phyloP scores from a whole-genome alignment of 139 green algal genomes.

The Gonium pectorale region DNA sequence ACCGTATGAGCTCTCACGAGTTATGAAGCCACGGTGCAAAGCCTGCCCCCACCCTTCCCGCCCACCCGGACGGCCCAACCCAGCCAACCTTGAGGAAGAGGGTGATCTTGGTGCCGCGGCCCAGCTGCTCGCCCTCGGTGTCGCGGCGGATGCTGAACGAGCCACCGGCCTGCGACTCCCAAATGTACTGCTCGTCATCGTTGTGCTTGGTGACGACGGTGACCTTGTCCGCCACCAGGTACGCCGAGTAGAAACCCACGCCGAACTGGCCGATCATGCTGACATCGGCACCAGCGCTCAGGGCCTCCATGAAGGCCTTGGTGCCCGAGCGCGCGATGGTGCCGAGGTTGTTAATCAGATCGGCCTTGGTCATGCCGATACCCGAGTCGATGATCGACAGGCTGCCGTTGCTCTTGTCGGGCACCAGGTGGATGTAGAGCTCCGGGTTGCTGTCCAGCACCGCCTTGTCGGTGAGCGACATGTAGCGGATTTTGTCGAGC shows the following conservation, averaged over 20 bases:
- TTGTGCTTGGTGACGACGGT: conserved; percentile 98
- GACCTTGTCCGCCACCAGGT: conserved; percentile 96
- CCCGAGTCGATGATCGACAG: conserved; percentile 96
- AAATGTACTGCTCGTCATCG: conserved; percentile 99
- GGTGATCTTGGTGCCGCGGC: conserved; percentile 96
- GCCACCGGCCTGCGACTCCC: conserved; percentile 98
- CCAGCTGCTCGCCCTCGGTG: conserved; percentile 85
- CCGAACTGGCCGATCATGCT: conserved; percentile 99
- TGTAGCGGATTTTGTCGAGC: conserved; percentile 98
- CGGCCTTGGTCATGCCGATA: conserved; percentile 98
- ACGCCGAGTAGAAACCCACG: conserved; percentile 99
- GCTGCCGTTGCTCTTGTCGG: conserved; percentile 98
- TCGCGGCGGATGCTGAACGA: conserved; percentile 98
- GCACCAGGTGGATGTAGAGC: conserved; percentile 97
- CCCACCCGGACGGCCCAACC: not conserved
- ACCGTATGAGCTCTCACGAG: no score
- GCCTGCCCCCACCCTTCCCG: no score
- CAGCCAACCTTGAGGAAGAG: conserved; percentile 90
- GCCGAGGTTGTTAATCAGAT: conserved; percentile 99
- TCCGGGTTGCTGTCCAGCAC: conserved; percentile 94
- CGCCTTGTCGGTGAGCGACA: conserved; percentile 98
- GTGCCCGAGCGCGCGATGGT: conserved; percentile 99
- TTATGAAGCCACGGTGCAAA: no score
- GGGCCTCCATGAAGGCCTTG: conserved; percentile 99
- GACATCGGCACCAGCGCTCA: conserved; percentile 98